Conservation (phyloP, 148 eudicot genomes). For the Bassia scoparia region DNA sequence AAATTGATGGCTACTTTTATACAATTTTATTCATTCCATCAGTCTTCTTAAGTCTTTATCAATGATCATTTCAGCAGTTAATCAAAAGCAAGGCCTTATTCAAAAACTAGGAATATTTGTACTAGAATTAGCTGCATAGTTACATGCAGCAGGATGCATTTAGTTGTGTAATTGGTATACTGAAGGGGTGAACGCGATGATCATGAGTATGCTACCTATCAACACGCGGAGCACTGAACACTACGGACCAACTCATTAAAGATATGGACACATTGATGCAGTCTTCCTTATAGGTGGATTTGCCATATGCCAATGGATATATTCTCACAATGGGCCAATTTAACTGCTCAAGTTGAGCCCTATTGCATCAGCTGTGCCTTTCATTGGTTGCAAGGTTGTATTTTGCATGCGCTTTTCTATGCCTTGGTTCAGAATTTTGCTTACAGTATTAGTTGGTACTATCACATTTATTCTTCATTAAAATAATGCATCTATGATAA, state of each 20-base stretch:
- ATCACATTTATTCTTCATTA: neutral
- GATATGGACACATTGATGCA: slow-evolving; percentile 64
- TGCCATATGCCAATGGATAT: slow-evolving; percentile 81
- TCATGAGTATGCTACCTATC: slow-evolving; percentile 86
- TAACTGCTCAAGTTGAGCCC: slow-evolving; percentile 79
- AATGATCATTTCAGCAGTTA: neutral
- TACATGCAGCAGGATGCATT: neutral
- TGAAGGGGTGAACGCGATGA: slow-evolving; percentile 65
- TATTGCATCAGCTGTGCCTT: slow-evolving; percentile 76
- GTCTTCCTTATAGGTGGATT: slow-evolving; percentile 90
- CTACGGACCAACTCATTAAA: slow-evolving; percentile 71
- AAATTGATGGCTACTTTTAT: neutral
- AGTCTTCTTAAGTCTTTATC: no score
- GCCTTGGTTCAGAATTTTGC: neutral
- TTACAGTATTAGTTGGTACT: neutral
- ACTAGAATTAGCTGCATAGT: neutral
- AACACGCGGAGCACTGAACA: slow-evolving; percentile 82
- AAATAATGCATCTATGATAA: neutral
- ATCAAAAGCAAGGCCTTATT: neutral
- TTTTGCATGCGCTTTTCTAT: neutral
- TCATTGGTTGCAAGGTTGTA: slow-evolving; percentile 82
- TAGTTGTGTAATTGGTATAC: slow-evolving; percentile 9
- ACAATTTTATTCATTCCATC: neutral
- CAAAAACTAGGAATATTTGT: neutral
- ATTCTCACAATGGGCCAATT: slow-evolving; percentile 98